Evolutionary conservation across 2,329 filamentous ascomycete species (phyloP).

Genomic region (Epichloe aotearoae): DNA sequence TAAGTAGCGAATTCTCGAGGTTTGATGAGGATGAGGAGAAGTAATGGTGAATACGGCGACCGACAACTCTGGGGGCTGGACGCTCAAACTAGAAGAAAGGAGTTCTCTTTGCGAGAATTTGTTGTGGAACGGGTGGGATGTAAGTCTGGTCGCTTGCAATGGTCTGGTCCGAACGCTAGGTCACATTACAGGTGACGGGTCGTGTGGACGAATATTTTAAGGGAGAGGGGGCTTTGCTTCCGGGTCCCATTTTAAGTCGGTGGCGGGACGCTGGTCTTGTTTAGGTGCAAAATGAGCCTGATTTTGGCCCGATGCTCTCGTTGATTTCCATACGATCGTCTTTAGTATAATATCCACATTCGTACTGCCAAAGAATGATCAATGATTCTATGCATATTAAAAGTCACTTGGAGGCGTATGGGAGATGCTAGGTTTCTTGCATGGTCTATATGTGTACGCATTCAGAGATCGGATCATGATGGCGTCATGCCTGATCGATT

Average conservation of each 20-base stretch:
- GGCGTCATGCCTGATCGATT: too few species aligned
- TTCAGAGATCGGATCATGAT: too few species aligned
- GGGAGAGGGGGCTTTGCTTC: not conserved
- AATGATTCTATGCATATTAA: too few species aligned
- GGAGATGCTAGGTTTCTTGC: too few species aligned
- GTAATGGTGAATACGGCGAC: not conserved
- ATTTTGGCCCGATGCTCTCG: not conserved
- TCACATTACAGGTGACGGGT: not conserved
- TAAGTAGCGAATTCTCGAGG: not conserved
- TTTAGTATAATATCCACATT: too few species aligned
- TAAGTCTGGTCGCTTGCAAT: not conserved
- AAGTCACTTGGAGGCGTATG: too few species aligned
- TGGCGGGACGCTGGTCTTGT: not conserved
- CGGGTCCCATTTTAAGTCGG: not conserved
- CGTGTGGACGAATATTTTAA: not conserved
- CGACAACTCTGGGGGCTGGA: not conserved
- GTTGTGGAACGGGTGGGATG: slow-evolving; percentile 7
- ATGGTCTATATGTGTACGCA: too few species aligned
- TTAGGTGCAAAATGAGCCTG: not conserved
- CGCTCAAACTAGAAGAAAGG: not conserved
- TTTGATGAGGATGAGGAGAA: not conserved
- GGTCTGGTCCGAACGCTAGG: not conserved
- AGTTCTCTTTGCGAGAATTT: slow-evolving; percentile 4
- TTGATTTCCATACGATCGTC: too few species aligned
- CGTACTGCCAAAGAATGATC: too few species aligned